Conservation (phyloP, 1,284 basidiomycete genomes). For the Vanrija humicola region DNA sequence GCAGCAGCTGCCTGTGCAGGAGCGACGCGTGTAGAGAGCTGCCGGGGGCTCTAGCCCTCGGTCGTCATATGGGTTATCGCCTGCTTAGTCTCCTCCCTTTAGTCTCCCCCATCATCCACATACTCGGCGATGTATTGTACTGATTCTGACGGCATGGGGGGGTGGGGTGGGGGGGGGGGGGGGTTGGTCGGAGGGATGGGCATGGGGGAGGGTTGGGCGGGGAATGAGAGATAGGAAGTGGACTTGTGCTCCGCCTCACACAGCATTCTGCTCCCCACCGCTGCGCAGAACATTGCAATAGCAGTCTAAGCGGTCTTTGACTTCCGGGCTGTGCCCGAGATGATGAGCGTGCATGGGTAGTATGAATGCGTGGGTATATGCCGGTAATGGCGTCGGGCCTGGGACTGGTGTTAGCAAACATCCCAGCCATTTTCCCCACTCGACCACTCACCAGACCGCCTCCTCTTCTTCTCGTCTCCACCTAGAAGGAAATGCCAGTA, state of each 20-base stretch:
- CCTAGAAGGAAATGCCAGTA: too few relatives aligned
- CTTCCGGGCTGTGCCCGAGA: background rate
- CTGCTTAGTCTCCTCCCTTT: background rate
- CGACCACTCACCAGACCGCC: too few relatives aligned
- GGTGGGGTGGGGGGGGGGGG: conserved; percentile 4
- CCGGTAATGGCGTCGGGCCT: too few relatives aligned
- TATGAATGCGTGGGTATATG: background rate
- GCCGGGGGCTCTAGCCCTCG: background rate
- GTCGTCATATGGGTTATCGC: background rate
- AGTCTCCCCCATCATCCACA: conserved; percentile 3
- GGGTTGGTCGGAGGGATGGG: background rate
- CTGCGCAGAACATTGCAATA: too few relatives aligned
- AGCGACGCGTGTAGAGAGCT: background rate
- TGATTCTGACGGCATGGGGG: conserved; percentile 6
- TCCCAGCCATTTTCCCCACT: too few relatives aligned
- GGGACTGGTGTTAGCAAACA: too few relatives aligned
- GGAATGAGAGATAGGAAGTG: too few relatives aligned
- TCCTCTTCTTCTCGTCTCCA: too few relatives aligned
- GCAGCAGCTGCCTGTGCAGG: background rate
- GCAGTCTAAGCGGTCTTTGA: background rate
- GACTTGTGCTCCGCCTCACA: too few relatives aligned
- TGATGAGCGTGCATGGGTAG: background rate
- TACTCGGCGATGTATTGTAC: conserved; percentile 20
- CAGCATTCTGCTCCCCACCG: too few relatives aligned
- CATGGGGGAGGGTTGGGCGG: too few relatives aligned